Base-by-base conservation (phyloP, 148 eudicot species). In the Vaccinium corymbosum region DNA sequence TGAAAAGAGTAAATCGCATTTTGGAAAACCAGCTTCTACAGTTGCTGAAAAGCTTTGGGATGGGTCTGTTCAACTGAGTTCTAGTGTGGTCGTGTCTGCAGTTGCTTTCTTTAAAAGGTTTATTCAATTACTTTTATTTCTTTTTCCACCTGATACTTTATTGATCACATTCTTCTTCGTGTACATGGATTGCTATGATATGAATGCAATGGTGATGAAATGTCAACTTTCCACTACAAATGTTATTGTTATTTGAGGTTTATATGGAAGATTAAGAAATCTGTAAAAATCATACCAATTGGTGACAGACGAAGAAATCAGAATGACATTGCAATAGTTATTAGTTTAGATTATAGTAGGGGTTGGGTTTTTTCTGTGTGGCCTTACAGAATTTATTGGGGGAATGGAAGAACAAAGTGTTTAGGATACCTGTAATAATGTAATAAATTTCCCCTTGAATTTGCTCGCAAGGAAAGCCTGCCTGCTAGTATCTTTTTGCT, bases 81-180 rank as follows among this genome's bases (percentile, higher is more conserved):
- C 93, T 82, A 85, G 93, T 53, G 89, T 90, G 83, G 83, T 85
- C 55, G 89, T 91, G 84, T 87, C 94, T 71, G 87, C 88, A 50
- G 87, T 90, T 84, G 96, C 96, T 84, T 92, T 89, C 90, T 94
- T 89, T 80, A 93, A 92, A 89, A 94, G 98, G 98, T 94, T 85
- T 80, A 85, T 71, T 64, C 62, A 56, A 76, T 79, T 88, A 35
- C 80, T 77, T 87, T 84, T 74, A 48, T 55, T 77, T 76, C 32
- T 15, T 0, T 83, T 32, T 55, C 27, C 16, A n/a, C 17, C 76
- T 76, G 50, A 56, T 62, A 80, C 17, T 73, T 76, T 15, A 10
- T 66, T 22, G 42, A 4, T 75, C 59, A 80, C 20, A 62, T 57
- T 50, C 20, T 79, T 75, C 79, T 78, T 51, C 55, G 46, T 82